These are phyloP conservation scores for Fusarium pilosicola DNA, from an alignment of 2,329 filamentous ascomycete species.

Conservation along the genomic window DNA sequence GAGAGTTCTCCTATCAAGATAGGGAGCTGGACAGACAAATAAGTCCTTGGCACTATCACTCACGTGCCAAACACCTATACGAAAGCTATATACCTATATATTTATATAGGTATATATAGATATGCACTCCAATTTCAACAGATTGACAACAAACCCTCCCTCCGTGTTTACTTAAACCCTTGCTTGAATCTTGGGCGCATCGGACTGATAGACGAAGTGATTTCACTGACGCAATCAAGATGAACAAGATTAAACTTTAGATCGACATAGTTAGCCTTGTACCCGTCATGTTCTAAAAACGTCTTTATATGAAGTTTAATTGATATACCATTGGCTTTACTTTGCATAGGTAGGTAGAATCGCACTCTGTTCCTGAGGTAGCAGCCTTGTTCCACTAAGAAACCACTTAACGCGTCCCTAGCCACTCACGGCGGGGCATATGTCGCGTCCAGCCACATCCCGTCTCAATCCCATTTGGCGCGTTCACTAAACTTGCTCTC, in stretches of 20 bases:
- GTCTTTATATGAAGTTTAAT: background rate
- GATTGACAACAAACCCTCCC: constrained; percentile 1
- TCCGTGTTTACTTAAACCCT: background rate
- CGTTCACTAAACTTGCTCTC: constrained; percentile 33
- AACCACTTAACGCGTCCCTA: constrained; percentile 45
- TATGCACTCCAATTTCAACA: constrained; percentile 25
- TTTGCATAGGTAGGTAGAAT: background rate
- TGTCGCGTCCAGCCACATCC: constrained; percentile 39
- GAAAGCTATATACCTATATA: constrained; percentile 4
- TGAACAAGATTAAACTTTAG: background rate
- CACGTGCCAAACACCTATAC: background rate
- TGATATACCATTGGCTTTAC: background rate
- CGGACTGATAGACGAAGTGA: background rate
- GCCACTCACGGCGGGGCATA: constrained; percentile 40
- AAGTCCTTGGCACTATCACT: background rate
- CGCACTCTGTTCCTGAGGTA: background rate
- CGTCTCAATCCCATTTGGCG: constrained; percentile 14
- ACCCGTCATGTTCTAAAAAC: background rate
- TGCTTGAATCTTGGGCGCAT: background rate
- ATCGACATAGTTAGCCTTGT: background rate
- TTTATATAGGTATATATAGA: background rate
- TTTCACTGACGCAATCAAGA: background rate
- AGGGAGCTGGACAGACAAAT: constrained; percentile 18
- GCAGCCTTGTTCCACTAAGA: background rate
- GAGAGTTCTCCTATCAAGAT: constrained; percentile 5